phyloP scores from a whole-genome alignment of 345 rosid genomes.

The Anastatica hierochuntica region DNA sequence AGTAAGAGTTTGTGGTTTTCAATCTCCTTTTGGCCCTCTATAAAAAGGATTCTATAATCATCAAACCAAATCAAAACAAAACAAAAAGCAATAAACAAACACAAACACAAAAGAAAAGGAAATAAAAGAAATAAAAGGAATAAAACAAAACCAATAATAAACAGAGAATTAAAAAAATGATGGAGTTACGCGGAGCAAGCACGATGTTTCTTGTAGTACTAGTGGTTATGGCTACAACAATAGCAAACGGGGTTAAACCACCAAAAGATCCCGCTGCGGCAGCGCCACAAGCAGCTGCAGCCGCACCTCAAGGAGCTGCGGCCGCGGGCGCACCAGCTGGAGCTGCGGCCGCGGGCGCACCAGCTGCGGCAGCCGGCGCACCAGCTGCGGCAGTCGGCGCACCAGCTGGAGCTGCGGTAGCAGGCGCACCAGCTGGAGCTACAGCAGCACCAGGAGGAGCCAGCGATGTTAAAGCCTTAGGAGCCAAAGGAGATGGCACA shows the following conservation, averaged over 20 bases:
- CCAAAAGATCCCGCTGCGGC: no score
- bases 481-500: slow-evolving; percentile 28
- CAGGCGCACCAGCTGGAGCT: no score
- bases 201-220: neutral
- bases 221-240: slow-evolving; percentile 8
- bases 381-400: no score
- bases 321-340: no score
- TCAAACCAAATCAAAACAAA: neutral
- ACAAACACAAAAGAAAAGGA: no score
- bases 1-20: neutral
- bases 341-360: no score
- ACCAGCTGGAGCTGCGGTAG: no score
- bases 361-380: no score
- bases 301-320: no score
- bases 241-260: neutral
- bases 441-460: neutral
- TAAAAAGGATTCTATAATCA: slow-evolving; percentile 1
- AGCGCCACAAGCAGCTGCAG: neutral
- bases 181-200: neutral
- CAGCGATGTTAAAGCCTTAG: slow-evolving; percentile 22
- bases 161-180: slow-evolving; percentile 10
- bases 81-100: no score
- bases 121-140: no score
- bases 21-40: slow-evolving; percentile 2
- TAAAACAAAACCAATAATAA: neutral